Percentiles rank a stretch among this genome's conserved stretches.
Conservation (phyloP, 2,329 filamentous ascomycete genomes). For the Scedosporium boydii region DNA sequence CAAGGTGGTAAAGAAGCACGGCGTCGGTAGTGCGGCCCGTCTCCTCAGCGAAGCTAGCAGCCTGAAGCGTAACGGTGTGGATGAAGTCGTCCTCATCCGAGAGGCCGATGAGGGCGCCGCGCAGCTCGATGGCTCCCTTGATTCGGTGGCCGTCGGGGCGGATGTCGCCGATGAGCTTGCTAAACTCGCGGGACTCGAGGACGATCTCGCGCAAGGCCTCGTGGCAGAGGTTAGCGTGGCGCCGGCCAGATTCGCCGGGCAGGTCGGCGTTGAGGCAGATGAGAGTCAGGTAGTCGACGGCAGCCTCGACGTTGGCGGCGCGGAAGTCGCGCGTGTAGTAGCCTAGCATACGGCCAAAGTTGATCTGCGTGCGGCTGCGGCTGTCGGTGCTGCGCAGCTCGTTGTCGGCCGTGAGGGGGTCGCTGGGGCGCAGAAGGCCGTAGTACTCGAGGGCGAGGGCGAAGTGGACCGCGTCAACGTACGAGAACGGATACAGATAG, state of each 20-base stretch:
- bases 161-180: constrained; percentile 86
- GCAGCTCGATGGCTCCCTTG: constrained; percentile 77
- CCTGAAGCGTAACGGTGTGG: constrained; percentile 84
- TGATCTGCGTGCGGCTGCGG: constrained; percentile 69
- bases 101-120: constrained; percentile 71
- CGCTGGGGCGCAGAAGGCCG: constrained; percentile 76
- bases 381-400: constrained; percentile 60
- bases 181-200: constrained; percentile 94
- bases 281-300: constrained; percentile 84
- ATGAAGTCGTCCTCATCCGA: constrained; percentile 76
- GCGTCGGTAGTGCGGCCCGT: constrained; percentile 90
- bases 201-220: constrained; percentile 89
- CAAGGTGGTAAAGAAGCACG: constrained; percentile 87
- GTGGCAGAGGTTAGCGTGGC: constrained; percentile 76
- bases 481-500: constrained; percentile 85
- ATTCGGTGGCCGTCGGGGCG: constrained; percentile 76
- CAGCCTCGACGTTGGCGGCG: constrained; percentile 76
- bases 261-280: constrained; percentile 89
- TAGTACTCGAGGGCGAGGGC: constrained; percentile 84
- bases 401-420: constrained; percentile 64
- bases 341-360: constrained; percentile 87
- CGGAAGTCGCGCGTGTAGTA: constrained; percentile 96
- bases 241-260: constrained; percentile 60
- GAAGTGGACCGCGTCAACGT: constrained; percentile 91
- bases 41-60: constrained; percentile 86